Conservation (phyloP, 108 stramenopile genomes). For the Nitzschia sp. region DNA sequence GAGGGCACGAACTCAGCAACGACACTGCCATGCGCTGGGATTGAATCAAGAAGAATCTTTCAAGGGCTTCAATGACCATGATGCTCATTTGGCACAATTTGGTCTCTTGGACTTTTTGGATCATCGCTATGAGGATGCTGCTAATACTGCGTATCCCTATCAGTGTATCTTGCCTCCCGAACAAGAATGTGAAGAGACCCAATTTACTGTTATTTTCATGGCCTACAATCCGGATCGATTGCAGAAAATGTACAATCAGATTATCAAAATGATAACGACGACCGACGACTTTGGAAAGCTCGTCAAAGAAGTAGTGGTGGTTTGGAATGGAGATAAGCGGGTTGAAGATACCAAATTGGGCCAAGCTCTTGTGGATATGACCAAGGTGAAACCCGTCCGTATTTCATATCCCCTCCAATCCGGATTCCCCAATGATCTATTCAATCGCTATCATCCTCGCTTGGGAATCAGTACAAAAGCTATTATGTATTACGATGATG, state of each 20-base stretch:
- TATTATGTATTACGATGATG: slow-evolving; percentile 88
- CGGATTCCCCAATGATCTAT: slow-evolving; percentile 74
- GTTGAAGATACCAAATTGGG: slow-evolving; percentile 46
- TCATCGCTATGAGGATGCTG: slow-evolving; percentile 2
- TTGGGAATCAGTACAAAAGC: slow-evolving; percentile 76
- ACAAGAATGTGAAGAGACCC: slow-evolving; percentile 48
- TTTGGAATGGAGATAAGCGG: slow-evolving; percentile 80
- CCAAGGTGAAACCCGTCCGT: slow-evolving; percentile 43
- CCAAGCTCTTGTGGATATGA: slow-evolving; percentile 44
- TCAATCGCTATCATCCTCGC: slow-evolving; percentile 88
- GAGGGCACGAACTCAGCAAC: background rate
- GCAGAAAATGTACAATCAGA: slow-evolving; percentile 31
- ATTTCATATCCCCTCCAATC: slow-evolving; percentile 81
- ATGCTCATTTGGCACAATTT: slow-evolving; percentile 28
- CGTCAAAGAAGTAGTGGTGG: slow-evolving; percentile 69
- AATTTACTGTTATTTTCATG: slow-evolving; percentile 66
- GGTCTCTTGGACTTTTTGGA: slow-evolving; percentile 43
- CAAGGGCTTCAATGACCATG: slow-evolving; percentile 2
- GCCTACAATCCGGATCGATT: slow-evolving; percentile 63
- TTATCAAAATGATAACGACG: slow-evolving; percentile 38
- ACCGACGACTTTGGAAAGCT: slow-evolving; percentile 18
- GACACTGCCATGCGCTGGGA: background rate
- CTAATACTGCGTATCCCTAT: slow-evolving; percentile 24
- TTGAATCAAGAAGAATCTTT: background rate
- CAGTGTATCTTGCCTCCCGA: slow-evolving; percentile 49